These are phyloP conservation scores for Cercospora sp. DNA, from an alignment of 2,329 filamentous ascomycete genomes.

Conservation along the genomic window DNA sequence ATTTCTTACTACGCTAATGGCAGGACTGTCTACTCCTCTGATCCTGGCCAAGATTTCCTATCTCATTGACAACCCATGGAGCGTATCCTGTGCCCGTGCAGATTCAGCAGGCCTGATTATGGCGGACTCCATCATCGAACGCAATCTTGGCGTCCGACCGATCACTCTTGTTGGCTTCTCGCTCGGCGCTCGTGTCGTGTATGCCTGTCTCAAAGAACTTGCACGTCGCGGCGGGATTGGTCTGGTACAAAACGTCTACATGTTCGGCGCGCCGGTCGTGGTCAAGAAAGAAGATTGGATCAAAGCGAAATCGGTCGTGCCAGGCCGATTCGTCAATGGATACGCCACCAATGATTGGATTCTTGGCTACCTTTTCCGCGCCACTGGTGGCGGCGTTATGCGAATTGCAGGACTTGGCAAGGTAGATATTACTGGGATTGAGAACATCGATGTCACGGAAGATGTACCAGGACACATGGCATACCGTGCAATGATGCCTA, in stretches of 20 bases:
- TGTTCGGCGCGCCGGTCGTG: constrained; percentile 90
- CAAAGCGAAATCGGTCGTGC: constrained; percentile 76
- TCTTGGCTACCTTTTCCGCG: constrained; percentile 85
- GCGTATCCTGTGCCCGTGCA: constrained; percentile 89
- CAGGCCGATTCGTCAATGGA: constrained; percentile 91
- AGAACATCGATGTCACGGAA: constrained; percentile 86
- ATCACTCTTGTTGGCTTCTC: constrained; percentile 95
- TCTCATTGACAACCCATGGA: constrained; percentile 97
- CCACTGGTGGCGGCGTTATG: constrained; percentile 89
- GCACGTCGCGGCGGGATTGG: constrained; percentile 80
- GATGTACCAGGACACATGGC: constrained; percentile 92
- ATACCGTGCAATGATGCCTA: constrained; percentile 89
- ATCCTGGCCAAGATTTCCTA: constrained; percentile 92
- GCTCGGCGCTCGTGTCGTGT: constrained; percentile 87
- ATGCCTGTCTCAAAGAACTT: constrained; percentile 84
- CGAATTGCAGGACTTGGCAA: constrained; percentile 80
- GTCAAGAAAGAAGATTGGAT: constrained; percentile 89
- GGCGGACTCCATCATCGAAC: constrained; percentile 88
- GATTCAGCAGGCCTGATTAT: constrained; percentile 87
- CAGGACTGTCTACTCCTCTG: constrained; percentile 86
- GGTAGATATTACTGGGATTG: constrained; percentile 77
- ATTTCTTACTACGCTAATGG: constrained; percentile 85
- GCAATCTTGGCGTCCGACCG: constrained; percentile 85
- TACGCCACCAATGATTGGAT: constrained; percentile 98
- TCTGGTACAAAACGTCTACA: constrained; percentile 88